Conservation (phyloP, 768 basidiomycete genomes). For the Arthromyces matolae region DNA sequence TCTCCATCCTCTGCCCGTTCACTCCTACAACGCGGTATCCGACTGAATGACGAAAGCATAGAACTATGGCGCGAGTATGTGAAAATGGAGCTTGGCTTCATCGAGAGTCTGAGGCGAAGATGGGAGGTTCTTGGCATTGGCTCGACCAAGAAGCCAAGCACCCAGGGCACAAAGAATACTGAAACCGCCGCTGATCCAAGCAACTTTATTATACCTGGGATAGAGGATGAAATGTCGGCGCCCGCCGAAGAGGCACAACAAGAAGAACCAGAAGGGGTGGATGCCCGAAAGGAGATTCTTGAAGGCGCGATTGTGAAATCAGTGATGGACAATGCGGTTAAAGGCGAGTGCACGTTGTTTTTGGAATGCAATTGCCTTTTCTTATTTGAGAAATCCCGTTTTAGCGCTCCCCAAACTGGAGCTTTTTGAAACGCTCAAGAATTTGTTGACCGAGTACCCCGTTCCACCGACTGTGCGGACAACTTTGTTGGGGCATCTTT, state of each 20-base stretch:
- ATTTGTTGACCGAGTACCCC: slow-evolving; percentile 36
- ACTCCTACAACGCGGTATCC: slow-evolving; percentile 80
- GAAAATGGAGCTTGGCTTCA: slow-evolving; percentile 84
- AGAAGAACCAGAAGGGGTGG: slow-evolving; percentile 45
- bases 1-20: slow-evolving; percentile 79
- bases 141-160: slow-evolving; percentile 24
- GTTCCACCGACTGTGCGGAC: slow-evolving; percentile 31
- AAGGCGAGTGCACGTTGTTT: slow-evolving; percentile 45
- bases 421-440: slow-evolving; percentile 38
- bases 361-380: neutral
- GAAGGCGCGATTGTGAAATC: slow-evolving; percentile 76
- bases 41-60: slow-evolving; percentile 66
- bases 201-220: slow-evolving; percentile 19
- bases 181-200: slow-evolving; percentile 19
- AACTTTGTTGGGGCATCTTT: slow-evolving; percentile 36
- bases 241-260: slow-evolving; percentile 19
- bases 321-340: slow-evolving; percentile 69
- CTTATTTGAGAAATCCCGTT: slow-evolving; percentile 1
- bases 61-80: slow-evolving; percentile 90
- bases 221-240: slow-evolving; percentile 18
- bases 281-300: slow-evolving; percentile 65
- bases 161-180: slow-evolving; percentile 11
- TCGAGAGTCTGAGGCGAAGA: slow-evolving; percentile 73
- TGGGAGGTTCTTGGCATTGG: slow-evolving; percentile 78
- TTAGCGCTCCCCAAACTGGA: slow-evolving; percentile 40